Percentiles rank a stretch among this genome's conserved stretches.
These are phyloP conservation scores for Vigna trinervia DNA, from an alignment of 306 rosid species.

Conservation along the genomic window DNA sequence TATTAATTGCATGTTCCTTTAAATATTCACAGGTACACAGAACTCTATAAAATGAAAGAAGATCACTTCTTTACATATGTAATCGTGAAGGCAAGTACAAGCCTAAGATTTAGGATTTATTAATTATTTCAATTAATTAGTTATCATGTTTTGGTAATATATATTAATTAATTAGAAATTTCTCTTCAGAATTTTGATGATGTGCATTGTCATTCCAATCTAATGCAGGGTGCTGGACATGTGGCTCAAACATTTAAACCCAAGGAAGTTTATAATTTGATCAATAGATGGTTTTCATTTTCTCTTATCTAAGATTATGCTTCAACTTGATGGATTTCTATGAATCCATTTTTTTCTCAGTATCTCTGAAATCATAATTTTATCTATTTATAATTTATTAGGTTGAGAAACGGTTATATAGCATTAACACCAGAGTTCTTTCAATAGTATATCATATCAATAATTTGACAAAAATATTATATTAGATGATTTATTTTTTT, in stretches of 20 bases:
- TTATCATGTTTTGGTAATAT: neutral
- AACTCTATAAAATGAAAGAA: conserved; percentile 45
- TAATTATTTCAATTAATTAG: neutral
- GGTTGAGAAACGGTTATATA: too few species aligned
- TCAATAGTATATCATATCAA: too few species aligned
- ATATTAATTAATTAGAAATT: neutral
- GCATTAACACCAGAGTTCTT: too few species aligned
- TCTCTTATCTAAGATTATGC: conserved; percentile 40
- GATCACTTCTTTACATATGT: conserved; percentile 48
- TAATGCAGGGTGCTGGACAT: conserved; percentile 54
- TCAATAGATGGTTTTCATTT: conserved; percentile 51
- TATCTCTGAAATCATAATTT: too few species aligned
- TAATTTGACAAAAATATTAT: too few species aligned
- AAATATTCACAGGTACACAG: conserved; percentile 46
- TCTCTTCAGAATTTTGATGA: neutral
- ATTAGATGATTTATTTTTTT: too few species aligned
- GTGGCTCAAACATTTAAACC: conserved; percentile 54
- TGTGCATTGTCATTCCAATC: neutral
- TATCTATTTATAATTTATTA: too few species aligned
- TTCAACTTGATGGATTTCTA: too few species aligned
- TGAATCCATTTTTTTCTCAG: too few species aligned
- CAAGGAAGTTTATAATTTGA: conserved; percentile 45
- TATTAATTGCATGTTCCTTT: neutral
- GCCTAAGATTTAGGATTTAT: neutral
- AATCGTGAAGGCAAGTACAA: conserved; percentile 48